Percentiles rank a stretch among this genome's conserved stretches.
Evolutionary conservation across 2,329 filamentous ascomycete species (phyloP).

Genomic region (Sporothrix globosa): DNA sequence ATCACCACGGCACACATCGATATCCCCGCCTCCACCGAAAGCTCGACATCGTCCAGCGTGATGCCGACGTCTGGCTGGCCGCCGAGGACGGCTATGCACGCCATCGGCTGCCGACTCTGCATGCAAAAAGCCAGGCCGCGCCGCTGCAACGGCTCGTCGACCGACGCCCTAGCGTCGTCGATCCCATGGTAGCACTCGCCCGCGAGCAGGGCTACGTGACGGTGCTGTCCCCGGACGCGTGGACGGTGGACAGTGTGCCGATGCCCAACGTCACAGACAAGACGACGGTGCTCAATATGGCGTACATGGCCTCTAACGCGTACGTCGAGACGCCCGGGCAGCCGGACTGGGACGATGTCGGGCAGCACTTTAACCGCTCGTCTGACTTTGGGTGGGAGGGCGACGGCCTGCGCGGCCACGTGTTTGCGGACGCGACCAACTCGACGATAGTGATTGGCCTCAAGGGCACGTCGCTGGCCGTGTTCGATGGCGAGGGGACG

Average conservation of each 20-base stretch:
- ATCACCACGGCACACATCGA: constrained; percentile 83
- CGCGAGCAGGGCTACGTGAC: constrained; percentile 69
- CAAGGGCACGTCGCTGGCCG: constrained; percentile 86
- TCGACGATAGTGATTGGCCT: constrained; percentile 86
- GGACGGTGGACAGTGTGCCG: constrained; percentile 77
- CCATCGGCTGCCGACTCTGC: constrained; percentile 57
- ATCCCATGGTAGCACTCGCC: constrained; percentile 75
- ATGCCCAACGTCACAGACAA: constrained; percentile 86
- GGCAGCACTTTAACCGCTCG: constrained; percentile 78
- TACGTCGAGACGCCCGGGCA: constrained; percentile 75
- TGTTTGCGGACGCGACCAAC: constrained; percentile 86
- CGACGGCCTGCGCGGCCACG: constrained; percentile 87
- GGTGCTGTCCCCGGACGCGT: constrained; percentile 71
- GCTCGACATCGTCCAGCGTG: constrained; percentile 66
- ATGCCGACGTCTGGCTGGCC: constrained; percentile 65
- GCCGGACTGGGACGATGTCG: constrained; percentile 82
- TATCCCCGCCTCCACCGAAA: constrained; percentile 77
- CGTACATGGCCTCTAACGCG: constrained; percentile 85
- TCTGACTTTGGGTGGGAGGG: constrained; percentile 89
- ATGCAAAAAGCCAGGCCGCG: constrained; percentile 64
- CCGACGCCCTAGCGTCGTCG: constrained; percentile 73
- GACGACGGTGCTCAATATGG: constrained; percentile 79
- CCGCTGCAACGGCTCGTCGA: constrained; percentile 82
- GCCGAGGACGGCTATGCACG: constrained; percentile 61
- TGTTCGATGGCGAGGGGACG: constrained; percentile 96